Base-by-base conservation (phyloP, 345 rosid genomes). In the Pugionium cornutum region DNA sequence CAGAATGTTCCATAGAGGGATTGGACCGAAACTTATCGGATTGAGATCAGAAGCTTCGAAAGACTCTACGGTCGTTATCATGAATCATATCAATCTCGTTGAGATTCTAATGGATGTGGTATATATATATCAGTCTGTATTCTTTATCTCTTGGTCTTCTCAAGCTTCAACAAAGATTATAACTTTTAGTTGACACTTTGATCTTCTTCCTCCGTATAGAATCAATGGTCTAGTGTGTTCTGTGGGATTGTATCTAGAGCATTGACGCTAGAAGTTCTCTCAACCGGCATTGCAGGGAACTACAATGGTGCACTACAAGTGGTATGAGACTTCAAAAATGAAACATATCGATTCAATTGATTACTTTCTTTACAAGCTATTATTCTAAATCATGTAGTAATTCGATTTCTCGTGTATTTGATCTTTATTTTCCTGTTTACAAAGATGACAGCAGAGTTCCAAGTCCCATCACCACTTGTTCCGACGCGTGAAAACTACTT, bases 91-190 rank as follows among this genome's bases (percentile, higher is more conserved):
- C 36, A 92, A 76, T 68, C 97, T 92, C 58, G 84, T 92, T 30
- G 97, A 92, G 80, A 88, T 86, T 66, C 89, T 92, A 74, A 92
- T 92, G 98, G 96, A 92, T 76, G 98, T 81, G 88, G 98, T 85
- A 75, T 18, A 18, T 18, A 18, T 18, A 18, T 85, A 79, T 5
- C 58, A 47, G 9, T 48, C 58, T 40, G 4, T 5, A 47, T 18
- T 62, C 31, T 18, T 18, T 18, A 18, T 31, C 40, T 54, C 28
- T 59, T 37, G 3, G 25, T 9, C 11, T 58, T 52, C 18, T 36
- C 8, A 44, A 52, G 18, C 4, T 46, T 36, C 1, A 44, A 6
- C 1, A 50, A 4, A 57, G 4, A 1, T 29, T 34, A 2, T 4
- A 35, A 31, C 30, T n/a, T 41, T 28, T 33, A n/a, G 32, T 49